Percentiles rank a stretch among this genome's conserved stretches.
phyloP scores from a whole-genome alignment of 768 basidiomycete genomes.

The Mycena kentingensis region DNA sequence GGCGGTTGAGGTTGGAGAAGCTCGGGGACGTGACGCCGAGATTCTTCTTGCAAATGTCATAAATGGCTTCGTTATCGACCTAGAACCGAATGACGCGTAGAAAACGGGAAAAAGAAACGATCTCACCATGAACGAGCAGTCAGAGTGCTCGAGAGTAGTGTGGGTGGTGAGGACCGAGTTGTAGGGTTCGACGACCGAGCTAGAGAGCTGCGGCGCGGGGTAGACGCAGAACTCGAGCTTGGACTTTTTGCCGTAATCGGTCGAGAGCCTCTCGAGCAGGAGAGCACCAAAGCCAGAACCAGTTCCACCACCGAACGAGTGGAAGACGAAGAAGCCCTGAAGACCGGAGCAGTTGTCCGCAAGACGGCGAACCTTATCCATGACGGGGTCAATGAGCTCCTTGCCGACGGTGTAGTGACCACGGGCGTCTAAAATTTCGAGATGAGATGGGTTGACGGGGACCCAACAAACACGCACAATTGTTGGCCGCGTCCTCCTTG shows the following conservation, averaged over 20 bases:
- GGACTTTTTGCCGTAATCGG: constrained; percentile 98
- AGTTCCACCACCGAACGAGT: constrained; percentile 99
- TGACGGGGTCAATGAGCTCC: constrained; percentile 93
- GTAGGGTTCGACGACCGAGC: constrained; percentile 97
- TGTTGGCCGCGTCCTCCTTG: constrained; percentile 99
- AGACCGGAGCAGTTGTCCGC: constrained; percentile 96
- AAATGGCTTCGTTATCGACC: constrained; percentile 93
- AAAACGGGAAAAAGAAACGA: constrained; percentile 5
- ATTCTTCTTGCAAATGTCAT: constrained; percentile 98
- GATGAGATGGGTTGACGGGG: constrained; percentile 2
- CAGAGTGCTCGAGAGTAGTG: constrained; percentile 97
- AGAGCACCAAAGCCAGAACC: constrained; percentile 98
- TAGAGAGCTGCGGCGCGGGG: constrained; percentile 89
- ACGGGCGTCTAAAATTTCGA: constrained; percentile 75
- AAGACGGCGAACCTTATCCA: constrained; percentile 93
- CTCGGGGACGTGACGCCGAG: constrained; percentile 82
- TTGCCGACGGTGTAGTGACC: constrained; percentile 99
- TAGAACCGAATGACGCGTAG: constrained; percentile 25
- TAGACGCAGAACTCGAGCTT: constrained; percentile 98
- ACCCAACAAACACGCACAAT: constrained; percentile 61
- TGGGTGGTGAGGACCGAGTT: constrained; percentile 97
- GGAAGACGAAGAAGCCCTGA: constrained; percentile 99
- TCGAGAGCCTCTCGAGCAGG: constrained; percentile 91
- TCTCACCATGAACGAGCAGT: constrained; percentile 97
- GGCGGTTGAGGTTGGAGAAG: constrained; percentile 90